Conservation (phyloP, 331 rosid genomes). For the Rhamnella rubrinervis region DNA sequence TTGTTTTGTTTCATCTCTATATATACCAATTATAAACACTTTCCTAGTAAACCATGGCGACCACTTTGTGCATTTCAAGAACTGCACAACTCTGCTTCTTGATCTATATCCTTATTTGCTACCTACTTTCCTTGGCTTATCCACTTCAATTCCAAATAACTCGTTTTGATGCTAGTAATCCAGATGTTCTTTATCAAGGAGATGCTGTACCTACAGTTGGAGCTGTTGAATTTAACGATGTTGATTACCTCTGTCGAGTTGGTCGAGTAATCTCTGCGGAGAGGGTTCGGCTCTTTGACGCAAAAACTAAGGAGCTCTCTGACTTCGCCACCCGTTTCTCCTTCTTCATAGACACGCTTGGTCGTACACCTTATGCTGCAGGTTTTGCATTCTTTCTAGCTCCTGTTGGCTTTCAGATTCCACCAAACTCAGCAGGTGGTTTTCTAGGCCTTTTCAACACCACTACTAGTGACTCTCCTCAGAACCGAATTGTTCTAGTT, state of each 20-base stretch:
- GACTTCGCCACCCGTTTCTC: slow-evolving; percentile 35
- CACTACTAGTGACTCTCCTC: not conserved
- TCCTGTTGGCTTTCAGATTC: slow-evolving; percentile 11
- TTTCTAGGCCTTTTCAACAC: slow-evolving; percentile 34
- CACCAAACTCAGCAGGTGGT: slow-evolving; percentile 16
- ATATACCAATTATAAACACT: too few species aligned
- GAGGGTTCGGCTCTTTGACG: slow-evolving; percentile 33
- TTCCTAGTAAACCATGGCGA: too few species aligned
- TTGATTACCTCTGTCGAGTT: slow-evolving; percentile 14
- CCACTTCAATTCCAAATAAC: not conserved
- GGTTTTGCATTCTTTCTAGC: slow-evolving; percentile 38
- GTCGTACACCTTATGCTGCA: not conserved
- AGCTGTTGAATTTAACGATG: not conserved
- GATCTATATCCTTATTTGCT: not conserved
- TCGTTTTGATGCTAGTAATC: not conserved
- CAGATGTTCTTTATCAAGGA: not conserved
- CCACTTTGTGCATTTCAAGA: not conserved
- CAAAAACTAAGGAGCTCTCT: slow-evolving; percentile 4
- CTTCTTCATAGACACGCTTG: slow-evolving; percentile 10
- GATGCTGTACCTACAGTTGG: not conserved
- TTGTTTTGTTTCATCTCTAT: too few species aligned
- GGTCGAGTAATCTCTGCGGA: slow-evolving; percentile 21
- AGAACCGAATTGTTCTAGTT: slow-evolving; percentile 27
- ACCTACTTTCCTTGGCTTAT: not conserved
- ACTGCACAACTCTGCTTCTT: not conserved